phyloP scores from a whole-genome alignment of 179 eudicot species.

The Heliamphora pulchella region DNA sequence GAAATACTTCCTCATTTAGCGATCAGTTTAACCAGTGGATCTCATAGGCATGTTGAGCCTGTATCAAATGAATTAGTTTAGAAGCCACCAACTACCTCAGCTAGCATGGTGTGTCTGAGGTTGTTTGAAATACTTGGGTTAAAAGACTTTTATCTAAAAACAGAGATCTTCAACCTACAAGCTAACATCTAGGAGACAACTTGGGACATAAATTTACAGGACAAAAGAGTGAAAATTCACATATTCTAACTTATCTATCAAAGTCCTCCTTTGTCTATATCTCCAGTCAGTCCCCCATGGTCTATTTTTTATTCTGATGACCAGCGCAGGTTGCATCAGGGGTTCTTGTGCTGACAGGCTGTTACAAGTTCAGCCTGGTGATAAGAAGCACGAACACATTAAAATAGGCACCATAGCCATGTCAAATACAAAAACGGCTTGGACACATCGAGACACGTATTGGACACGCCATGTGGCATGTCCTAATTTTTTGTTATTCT shows the following conservation, averaged over 20 bases:
- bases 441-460: too few species aligned
- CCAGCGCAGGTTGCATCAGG: neutral
- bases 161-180: neutral
- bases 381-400: too few species aligned
- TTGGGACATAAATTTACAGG: neutral
- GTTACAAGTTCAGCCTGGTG: neutral
- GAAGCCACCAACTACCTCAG: neutral
- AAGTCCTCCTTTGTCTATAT: neutral
- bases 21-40: neutral
- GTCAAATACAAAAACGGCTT: too few species aligned
- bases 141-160: neutral
- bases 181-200: neutral
- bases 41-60: constrained; percentile 1
- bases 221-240: neutral
- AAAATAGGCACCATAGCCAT: too few species aligned
- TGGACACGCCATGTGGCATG: too few species aligned
- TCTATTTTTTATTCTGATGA: neutral
- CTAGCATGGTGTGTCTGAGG: neutral
- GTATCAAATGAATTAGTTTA: neutral
- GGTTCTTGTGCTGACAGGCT: neutral
- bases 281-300: neutral
- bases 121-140: neutral
- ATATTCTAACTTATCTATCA: neutral
- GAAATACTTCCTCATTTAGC: neutral
- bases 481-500: too few species aligned